Evolutionary conservation across 2,329 filamentous ascomycete species (phyloP).

Genomic region (Pseudocercospora cruenta): DNA sequence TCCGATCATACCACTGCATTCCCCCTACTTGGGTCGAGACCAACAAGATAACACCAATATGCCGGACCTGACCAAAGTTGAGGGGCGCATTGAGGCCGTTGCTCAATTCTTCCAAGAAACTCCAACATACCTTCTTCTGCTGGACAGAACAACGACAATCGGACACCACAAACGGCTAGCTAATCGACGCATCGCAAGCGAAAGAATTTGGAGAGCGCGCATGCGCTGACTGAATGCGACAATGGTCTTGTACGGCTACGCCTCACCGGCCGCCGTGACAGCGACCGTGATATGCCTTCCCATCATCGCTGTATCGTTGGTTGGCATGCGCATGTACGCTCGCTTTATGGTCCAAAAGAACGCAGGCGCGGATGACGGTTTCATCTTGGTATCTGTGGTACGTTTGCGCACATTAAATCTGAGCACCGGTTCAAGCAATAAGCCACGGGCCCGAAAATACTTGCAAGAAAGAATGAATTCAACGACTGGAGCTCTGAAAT

Average conservation of each 20-base stretch:
- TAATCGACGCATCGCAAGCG: too few relatives aligned
- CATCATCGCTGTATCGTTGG: slow-evolving; percentile 23
- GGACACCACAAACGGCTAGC: too few relatives aligned
- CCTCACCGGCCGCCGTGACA: slow-evolving; percentile 7
- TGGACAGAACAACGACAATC: not conserved
- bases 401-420: not conserved
- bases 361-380: slow-evolving; percentile 28
- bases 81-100: not conserved
- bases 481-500: not conserved
- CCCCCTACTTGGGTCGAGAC: not conserved
- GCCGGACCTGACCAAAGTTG: not conserved
- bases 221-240: not conserved
- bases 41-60: not conserved
- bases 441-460: not conserved
- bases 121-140: not conserved
- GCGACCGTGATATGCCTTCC: slow-evolving; percentile 11
- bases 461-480: not conserved
- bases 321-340: slow-evolving; percentile 26
- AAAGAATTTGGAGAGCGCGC: too few relatives aligned
- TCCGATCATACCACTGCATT: not conserved
- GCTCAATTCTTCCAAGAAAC: not conserved
- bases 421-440: too few relatives aligned
- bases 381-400: slow-evolving; percentile 24
- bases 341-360: slow-evolving; percentile 24
- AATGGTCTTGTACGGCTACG: slow-evolving; percentile 16